Evolutionary conservation across 2,329 filamentous ascomycete species (phyloP).

Genomic region (Gnomoniopsis smithogilvyi): DNA sequence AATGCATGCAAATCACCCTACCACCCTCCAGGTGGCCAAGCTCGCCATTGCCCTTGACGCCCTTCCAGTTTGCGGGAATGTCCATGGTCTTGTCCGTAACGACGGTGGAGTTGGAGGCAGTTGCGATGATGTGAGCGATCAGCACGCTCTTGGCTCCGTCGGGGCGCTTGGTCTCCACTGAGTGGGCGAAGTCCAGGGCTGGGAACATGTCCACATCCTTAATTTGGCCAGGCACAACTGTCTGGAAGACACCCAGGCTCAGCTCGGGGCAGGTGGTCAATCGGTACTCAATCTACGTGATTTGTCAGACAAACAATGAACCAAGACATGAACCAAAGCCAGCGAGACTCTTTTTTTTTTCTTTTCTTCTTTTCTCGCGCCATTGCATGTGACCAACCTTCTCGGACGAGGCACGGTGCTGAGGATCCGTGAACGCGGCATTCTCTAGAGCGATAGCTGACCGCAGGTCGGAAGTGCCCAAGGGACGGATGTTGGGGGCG

Average conservation of each 20-base stretch:
- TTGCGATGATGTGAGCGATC: constrained; percentile 75
- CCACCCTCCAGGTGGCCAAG: constrained; percentile 72
- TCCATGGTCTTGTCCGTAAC: constrained; percentile 78
- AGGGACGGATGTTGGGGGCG: constrained; percentile 69
- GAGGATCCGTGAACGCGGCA: constrained; percentile 47
- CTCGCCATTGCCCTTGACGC: constrained; percentile 39
- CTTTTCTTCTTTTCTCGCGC: not conserved
- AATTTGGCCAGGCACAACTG: constrained; percentile 44
- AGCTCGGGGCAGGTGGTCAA: constrained; percentile 73
- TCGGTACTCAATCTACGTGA: constrained; percentile 68
- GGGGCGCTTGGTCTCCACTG: constrained; percentile 57
- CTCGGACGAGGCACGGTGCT: constrained; percentile 48
- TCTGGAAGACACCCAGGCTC: constrained; percentile 76
- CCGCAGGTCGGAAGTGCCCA: constrained; percentile 65
- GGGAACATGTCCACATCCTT: constrained; percentile 44
- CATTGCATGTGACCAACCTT: constrained; percentile 40
- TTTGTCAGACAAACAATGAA: constrained; percentile 2
- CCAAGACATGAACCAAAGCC: not conserved
- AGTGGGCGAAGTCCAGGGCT: constrained; percentile 51
- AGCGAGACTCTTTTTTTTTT: not conserved
- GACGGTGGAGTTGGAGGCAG: constrained; percentile 59
- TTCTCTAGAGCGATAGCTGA: constrained; percentile 55
- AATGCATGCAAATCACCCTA: constrained; percentile 76
- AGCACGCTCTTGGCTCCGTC: constrained; percentile 59
- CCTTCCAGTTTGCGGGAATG: constrained; percentile 65